Evolutionary conservation across 495 filamentous ascomycete genomes (phyloP).

Genomic region (Lasiosphaeris hirsuta): DNA sequence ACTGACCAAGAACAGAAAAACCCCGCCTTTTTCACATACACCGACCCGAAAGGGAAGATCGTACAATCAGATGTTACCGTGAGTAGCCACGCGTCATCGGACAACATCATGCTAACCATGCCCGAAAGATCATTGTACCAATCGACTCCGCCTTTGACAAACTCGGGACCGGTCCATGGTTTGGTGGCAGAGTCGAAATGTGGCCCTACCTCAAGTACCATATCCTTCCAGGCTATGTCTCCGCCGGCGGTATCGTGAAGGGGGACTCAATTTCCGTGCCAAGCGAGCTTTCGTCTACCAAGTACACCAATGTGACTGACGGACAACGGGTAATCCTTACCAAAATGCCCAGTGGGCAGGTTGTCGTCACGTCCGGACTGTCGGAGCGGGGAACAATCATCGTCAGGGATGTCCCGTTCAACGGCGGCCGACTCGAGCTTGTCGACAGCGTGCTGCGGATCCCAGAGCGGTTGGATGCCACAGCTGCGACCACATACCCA

Average conservation of each 20-base stretch:
- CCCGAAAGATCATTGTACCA: constrained; percentile 17
- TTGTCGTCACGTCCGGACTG: constrained; percentile 29
- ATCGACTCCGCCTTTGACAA: constrained; percentile 28
- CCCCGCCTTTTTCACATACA: no score
- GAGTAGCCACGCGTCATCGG: neutral
- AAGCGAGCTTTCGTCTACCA: constrained; percentile 40
- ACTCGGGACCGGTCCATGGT: constrained; percentile 15
- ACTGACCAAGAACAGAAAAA: no score
- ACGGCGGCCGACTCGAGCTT: constrained; percentile 26
- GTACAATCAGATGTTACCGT: neutral
- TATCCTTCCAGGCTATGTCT: constrained; percentile 14
- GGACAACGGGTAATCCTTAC: constrained; percentile 31
- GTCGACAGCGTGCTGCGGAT: constrained; percentile 31
- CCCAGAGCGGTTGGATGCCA: constrained; percentile 22
- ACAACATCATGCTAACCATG: neutral
- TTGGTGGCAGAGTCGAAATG: neutral
- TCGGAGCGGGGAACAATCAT: constrained; percentile 28
- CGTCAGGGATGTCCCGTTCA: constrained; percentile 23
- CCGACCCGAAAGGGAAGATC: no score
- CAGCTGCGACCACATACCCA: constrained; percentile 23
- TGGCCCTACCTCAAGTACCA: constrained; percentile 24
- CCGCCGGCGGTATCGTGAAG: constrained; percentile 16
- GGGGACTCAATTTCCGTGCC: constrained; percentile 39
- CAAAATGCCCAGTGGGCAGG: constrained; percentile 25
- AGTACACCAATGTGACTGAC: constrained; percentile 21